Evolutionary conservation across 495 filamentous ascomycete species (phyloP).

Genomic region (Apodospora peruviana): DNA sequence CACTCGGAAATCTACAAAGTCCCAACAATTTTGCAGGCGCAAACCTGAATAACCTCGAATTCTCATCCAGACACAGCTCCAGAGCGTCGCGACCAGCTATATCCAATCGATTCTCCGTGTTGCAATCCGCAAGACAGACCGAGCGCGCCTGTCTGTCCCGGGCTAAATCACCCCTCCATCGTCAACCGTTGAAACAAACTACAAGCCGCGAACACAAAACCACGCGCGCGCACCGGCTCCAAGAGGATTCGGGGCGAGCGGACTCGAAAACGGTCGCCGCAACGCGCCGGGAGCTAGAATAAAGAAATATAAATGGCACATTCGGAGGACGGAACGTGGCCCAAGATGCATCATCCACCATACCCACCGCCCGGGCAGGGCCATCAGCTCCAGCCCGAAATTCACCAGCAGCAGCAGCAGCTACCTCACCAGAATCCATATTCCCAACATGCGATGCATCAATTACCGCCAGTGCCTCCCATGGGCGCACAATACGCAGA

Average conservation of each 20-base stretch:
- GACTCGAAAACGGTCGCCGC: not conserved
- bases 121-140: too few species aligned
- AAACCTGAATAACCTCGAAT: too few species aligned
- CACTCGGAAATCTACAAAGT: too few species aligned
- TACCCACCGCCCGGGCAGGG: slow-evolving; percentile 18
- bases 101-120: too few species aligned
- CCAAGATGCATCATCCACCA: slow-evolving; percentile 15
- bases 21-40: too few species aligned
- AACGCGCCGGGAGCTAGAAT: not conserved
- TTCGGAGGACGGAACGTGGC: not conserved
- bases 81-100: too few species aligned
- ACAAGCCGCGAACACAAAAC: not conserved
- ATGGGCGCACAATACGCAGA: slow-evolving; percentile 21
- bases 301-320: not conserved
- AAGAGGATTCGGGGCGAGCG: not conserved
- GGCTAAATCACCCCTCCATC: too few species aligned
- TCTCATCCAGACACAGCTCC: too few species aligned
- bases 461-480: slow-evolving; percentile 25
- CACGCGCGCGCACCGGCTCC: not conserved
- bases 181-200: too few species aligned
- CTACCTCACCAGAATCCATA: slow-evolving; percentile 13
- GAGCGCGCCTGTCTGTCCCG: too few species aligned
- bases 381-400: slow-evolving; percentile 12
- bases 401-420: slow-evolving; percentile 12
- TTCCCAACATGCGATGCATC: slow-evolving; percentile 16